Evolutionary conservation across 768 basidiomycete species (phyloP).

Genomic region (Tricholoma saponaceum): DNA sequence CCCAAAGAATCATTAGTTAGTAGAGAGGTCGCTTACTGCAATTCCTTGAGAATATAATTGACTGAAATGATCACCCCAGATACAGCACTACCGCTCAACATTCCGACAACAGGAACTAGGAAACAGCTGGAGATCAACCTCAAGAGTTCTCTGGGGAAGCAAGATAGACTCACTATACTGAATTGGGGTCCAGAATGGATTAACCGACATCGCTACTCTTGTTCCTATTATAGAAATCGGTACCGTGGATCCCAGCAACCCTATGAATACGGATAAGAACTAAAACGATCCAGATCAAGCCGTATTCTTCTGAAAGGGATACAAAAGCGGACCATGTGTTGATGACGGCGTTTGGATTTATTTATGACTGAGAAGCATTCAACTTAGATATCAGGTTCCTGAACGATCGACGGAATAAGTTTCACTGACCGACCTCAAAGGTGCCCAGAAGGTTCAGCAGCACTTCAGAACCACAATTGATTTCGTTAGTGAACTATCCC

Average conservation of each 20-base stretch:
- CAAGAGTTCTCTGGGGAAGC: too few species aligned
- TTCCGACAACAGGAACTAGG: slow-evolving; percentile 85
- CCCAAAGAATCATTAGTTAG: not conserved
- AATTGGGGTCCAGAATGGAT: slow-evolving; percentile 81
- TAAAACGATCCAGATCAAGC: slow-evolving; percentile 18
- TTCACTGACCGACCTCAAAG: slow-evolving; percentile 62
- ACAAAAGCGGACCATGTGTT: slow-evolving; percentile 59
- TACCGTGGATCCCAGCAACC: slow-evolving; percentile 72
- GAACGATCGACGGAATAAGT: not conserved
- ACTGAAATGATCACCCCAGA: slow-evolving; percentile 71
- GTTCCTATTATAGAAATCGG: slow-evolving; percentile 77
- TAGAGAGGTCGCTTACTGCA: slow-evolving; percentile 48
- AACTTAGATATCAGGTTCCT: not conserved
- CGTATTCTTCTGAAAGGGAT: not conserved
- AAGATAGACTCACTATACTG: slow-evolving; percentile 60
- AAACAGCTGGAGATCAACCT: too few species aligned
- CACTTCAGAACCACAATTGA: slow-evolving; percentile 29
- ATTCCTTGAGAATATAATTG: slow-evolving; percentile 65
- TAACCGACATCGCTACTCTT: slow-evolving; percentile 68
- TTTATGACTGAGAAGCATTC: slow-evolving; percentile 54
- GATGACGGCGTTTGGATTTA: slow-evolving; percentile 72
- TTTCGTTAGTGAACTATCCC: not conserved
- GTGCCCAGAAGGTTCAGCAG: slow-evolving; percentile 76
- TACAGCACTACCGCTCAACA: slow-evolving; percentile 81
- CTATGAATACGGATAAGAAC: slow-evolving; percentile 65